Conservation (phyloP, 768 basidiomycete genomes). For the Lentinula guzmanii region DNA sequence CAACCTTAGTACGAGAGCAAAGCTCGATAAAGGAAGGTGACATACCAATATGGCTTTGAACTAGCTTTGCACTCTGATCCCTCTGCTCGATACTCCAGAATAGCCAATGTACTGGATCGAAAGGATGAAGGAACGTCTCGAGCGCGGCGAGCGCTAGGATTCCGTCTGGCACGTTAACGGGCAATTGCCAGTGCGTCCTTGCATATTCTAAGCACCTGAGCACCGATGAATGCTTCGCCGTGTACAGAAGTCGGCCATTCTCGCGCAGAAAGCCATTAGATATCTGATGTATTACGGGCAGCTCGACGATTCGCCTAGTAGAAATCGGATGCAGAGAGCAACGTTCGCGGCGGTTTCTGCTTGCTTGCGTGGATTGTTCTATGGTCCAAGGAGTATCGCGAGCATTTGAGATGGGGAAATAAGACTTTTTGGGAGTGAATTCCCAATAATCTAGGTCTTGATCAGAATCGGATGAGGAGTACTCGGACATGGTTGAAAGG, state of each 20-base stretch:
- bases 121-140: slow-evolving; percentile 47
- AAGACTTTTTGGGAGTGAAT: slow-evolving; percentile 13
- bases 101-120: slow-evolving; percentile 55
- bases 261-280: slow-evolving; percentile 1
- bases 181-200: slow-evolving; percentile 30
- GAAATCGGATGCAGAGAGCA: slow-evolving; percentile 12
- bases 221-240: slow-evolving; percentile 43
- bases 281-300: neutral
- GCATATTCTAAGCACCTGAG: slow-evolving; percentile 39
- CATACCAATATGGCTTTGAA: slow-evolving; percentile 51
- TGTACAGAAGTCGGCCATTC: slow-evolving; percentile 24
- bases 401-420: slow-evolving; percentile 31
- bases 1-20: neutral
- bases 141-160: slow-evolving; percentile 57
- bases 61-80: slow-evolving; percentile 40
- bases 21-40: slow-evolving; percentile 10
- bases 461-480: slow-evolving; percentile 9
- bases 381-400: slow-evolving; percentile 24
- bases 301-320: neutral
- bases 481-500: neutral
- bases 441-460: slow-evolving; percentile 18
- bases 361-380: slow-evolving; percentile 15
- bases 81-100: slow-evolving; percentile 55
- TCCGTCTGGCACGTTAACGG: slow-evolving; percentile 32
- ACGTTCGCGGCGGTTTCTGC: slow-evolving; percentile 13